A percentile compares a stretch with the other conserved stretches of the same genome.
phyloP scores from a whole-genome alignment of 768 basidiomycete species.

The Atractiella rhizophila region DNA sequence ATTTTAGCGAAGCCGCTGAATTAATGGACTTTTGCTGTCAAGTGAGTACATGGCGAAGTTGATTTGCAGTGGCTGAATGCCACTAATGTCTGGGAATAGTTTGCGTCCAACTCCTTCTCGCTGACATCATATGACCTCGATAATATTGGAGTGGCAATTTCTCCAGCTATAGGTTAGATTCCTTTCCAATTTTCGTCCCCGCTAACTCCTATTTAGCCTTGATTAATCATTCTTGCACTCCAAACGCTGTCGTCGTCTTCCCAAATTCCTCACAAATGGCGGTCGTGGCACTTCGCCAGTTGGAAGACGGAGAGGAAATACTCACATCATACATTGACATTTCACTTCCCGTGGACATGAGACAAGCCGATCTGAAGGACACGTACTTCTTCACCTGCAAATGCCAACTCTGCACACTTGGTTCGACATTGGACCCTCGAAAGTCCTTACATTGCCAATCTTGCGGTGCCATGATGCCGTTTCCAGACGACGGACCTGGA shows the following conservation, averaged over 20 bases:
- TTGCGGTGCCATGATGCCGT: conserved; percentile 3
- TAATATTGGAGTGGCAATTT: conserved; percentile 61
- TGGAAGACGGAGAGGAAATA: conserved; percentile 49
- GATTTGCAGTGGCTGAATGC: neutral
- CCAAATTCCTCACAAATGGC: conserved; percentile 34
- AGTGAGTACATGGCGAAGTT: conserved; percentile 9
- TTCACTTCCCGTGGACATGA: conserved; percentile 34
- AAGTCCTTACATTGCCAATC: conserved; percentile 35
- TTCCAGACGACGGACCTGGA: neutral
- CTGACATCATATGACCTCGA: conserved; percentile 49
- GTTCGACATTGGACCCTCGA: conserved; percentile 32
- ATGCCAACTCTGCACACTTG: conserved; percentile 35
- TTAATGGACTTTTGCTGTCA: conserved; percentile 19
- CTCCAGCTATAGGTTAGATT: conserved; percentile 49
- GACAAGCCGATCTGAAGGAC: conserved; percentile 36
- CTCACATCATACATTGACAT: conserved; percentile 65
- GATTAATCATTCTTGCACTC: conserved; percentile 35
- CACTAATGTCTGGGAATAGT: conserved; percentile 31
- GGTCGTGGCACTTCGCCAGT: conserved; percentile 42
- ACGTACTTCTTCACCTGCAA: conserved; percentile 55
- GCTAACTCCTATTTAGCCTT: too few species aligned
- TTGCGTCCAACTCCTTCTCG: conserved; percentile 74
- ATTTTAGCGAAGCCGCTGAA: conserved; percentile 10
- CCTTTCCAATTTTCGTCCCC: conserved; percentile 24
- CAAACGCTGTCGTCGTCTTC: conserved; percentile 78